Evolutionary conservation across 495 filamentous ascomycete genomes (phyloP).

Genomic region (Thermothielavioides terrestris): DNA sequence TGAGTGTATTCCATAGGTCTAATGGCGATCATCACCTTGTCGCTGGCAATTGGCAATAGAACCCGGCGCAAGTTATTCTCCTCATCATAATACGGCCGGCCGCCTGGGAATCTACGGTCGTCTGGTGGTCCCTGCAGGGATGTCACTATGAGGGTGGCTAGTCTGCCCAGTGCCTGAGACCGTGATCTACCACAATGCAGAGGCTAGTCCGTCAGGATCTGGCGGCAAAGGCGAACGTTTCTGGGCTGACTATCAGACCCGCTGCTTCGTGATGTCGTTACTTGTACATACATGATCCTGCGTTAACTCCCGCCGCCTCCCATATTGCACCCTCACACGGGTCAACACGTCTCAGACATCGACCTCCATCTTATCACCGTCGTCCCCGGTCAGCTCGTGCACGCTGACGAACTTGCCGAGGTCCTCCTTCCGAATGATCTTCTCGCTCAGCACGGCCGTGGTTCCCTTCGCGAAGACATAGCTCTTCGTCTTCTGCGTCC

Average conservation of each 20-base stretch:
- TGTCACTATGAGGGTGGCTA: no score
- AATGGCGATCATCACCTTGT: no score
- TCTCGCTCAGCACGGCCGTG: slow-evolving; percentile 88
- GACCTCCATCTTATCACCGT: slow-evolving; percentile 91
- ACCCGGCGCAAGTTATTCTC: no score
- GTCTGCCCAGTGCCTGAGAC: no score
- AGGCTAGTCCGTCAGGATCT: no score
- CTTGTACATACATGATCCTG: slow-evolving; percentile 6
- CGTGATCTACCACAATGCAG: no score
- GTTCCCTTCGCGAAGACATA: slow-evolving; percentile 86
- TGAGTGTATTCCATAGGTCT: no score
- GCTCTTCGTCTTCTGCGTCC: slow-evolving; percentile 82
- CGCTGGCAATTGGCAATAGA: no score
- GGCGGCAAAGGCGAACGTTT: background rate
- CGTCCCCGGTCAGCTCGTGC: slow-evolving; percentile 65
- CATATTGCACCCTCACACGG: background rate
- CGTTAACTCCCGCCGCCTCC: background rate
- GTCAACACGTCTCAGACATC: slow-evolving; percentile 51
- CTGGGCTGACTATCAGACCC: background rate
- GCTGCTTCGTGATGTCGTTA: slow-evolving; percentile 11
- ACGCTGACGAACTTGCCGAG: slow-evolving; percentile 93
- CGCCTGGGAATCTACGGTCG: no score
- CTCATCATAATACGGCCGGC: no score
- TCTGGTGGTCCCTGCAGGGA: no score
- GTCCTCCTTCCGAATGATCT: slow-evolving; percentile 83